phyloP scores from a whole-genome alignment of 2,329 filamentous ascomycete genomes.

The Phialophora verrucosa region DNA sequence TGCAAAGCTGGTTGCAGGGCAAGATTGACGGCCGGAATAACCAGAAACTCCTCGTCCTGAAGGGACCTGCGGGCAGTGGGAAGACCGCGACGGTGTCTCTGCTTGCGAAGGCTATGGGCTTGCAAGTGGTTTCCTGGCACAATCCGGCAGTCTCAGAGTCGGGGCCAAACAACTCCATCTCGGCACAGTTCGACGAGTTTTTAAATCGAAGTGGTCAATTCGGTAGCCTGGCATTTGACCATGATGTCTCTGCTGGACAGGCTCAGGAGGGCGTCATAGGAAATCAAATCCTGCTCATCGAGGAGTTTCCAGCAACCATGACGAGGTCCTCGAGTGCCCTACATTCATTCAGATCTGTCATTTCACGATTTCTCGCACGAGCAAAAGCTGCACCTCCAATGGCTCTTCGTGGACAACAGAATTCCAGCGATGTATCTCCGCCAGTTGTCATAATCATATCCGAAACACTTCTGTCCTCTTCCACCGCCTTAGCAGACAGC shows the following conservation, averaged over 20 bases:
- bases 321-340: conserved; percentile 68
- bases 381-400: conserved; percentile 63
- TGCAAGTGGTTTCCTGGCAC: conserved; percentile 85
- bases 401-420: conserved; percentile 44
- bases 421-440: conserved; percentile 56
- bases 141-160: conserved; percentile 73
- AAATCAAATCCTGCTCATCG: conserved; percentile 70
- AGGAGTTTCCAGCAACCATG: conserved; percentile 82
- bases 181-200: conserved; percentile 90
- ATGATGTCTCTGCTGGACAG: conserved; percentile 17
- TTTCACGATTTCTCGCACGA: conserved; percentile 75
- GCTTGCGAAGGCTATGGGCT: conserved; percentile 76
- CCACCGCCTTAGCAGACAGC: conserved; percentile 82
- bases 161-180: conserved; percentile 67
- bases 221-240: conserved; percentile 66
- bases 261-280: conserved; percentile 41
- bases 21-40: conserved; percentile 66
- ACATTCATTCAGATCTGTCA: conserved; percentile 73
- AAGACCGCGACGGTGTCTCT: conserved; percentile 88
- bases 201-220: conserved; percentile 81
- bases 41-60: conserved; percentile 80
- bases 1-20: conserved; percentile 79
- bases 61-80: conserved; percentile 86
- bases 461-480: conserved; percentile 85
- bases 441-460: conserved; percentile 91